phyloP scores from a whole-genome alignment of 108 stramenopile genomes.

The Cylindrotheca closterium region DNA sequence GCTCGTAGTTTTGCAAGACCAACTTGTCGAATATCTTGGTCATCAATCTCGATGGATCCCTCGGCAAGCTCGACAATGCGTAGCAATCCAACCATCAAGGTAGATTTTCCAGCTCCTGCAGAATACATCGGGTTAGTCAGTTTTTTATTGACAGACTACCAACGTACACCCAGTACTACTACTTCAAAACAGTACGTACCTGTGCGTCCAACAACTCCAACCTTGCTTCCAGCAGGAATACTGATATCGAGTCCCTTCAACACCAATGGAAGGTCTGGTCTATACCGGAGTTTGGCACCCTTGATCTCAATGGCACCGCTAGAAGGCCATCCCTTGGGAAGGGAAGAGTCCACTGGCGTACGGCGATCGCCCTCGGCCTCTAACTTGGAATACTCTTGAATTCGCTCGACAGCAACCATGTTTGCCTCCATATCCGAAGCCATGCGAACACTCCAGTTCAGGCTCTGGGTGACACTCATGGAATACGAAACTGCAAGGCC shows the following conservation, averaged over 20 bases:
- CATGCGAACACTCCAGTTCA: slow-evolving; percentile 96
- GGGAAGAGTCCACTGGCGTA: slow-evolving; percentile 33
- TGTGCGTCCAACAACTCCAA: slow-evolving; percentile 86
- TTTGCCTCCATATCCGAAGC: slow-evolving; percentile 89
- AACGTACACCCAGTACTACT: not conserved
- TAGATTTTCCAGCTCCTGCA: slow-evolving; percentile 87
- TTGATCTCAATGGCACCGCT: slow-evolving; percentile 71
- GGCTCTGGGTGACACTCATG: slow-evolving; percentile 79
- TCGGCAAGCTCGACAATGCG: slow-evolving; percentile 71
- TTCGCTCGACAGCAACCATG: slow-evolving; percentile 90
- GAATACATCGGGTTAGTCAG: not conserved
- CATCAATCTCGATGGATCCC: slow-evolving; percentile 87
- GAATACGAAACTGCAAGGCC: slow-evolving; percentile 93
- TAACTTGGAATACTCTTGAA: slow-evolving; percentile 72
- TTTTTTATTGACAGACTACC: too few relatives aligned
- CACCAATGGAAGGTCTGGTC: slow-evolving; percentile 81
- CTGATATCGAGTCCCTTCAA: slow-evolving; percentile 80
- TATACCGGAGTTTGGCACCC: slow-evolving; percentile 75
- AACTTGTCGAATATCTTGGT: slow-evolving; percentile 69
- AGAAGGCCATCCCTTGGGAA: slow-evolving; percentile 64
- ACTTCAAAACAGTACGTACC: slow-evolving; percentile 48
- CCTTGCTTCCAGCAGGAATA: slow-evolving; percentile 70
- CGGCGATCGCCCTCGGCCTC: slow-evolving; percentile 55
- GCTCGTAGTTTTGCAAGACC: slow-evolving; percentile 80
- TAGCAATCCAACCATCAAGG: slow-evolving; percentile 82